Evolutionary conservation across 306 rosid species (phyloP).

Genomic region (Pyrus communis): DNA sequence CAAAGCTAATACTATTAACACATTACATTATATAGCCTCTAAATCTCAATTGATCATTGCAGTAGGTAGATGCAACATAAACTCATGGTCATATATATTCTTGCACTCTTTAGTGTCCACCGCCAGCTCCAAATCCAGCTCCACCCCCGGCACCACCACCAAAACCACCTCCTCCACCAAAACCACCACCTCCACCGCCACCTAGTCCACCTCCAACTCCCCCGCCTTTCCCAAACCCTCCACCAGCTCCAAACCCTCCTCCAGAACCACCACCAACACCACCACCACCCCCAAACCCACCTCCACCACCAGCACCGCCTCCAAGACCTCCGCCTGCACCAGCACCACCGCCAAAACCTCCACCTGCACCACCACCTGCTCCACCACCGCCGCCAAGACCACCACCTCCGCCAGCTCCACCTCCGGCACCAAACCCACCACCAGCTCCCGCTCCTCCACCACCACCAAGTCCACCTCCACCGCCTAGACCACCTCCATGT

Average conservation of each 20-base stretch:
- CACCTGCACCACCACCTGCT: constrained; percentile 24
- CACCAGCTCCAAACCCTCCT: constrained; percentile 15
- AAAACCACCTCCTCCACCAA: not conserved
- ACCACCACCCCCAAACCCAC: constrained; percentile 21
- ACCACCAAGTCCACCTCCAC: constrained; percentile 24
- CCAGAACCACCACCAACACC: constrained; percentile 15
- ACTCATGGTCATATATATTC: not conserved
- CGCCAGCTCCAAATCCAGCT: constrained; percentile 1
- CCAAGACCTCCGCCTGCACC: constrained; percentile 19
- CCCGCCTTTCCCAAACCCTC: not conserved
- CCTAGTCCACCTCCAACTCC: not conserved
- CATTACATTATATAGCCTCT: not conserved
- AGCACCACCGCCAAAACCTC: constrained; percentile 23
- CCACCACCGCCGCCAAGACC: constrained; percentile 25
- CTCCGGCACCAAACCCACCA: constrained; percentile 20
- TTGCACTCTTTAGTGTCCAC: constrained; percentile 9
- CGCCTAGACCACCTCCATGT: constrained; percentile 10
- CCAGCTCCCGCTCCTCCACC: constrained; percentile 18
- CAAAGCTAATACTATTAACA: not conserved
- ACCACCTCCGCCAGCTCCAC: constrained; percentile 17
- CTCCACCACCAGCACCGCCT: constrained; percentile 10
- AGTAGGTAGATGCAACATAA: not conserved
- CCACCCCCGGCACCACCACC: not conserved
- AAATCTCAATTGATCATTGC: not conserved
- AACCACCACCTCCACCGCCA: not conserved